Conservation (phyloP, 2,329 filamentous ascomycete species). For the Pyrenophora tritici-repentis region DNA sequence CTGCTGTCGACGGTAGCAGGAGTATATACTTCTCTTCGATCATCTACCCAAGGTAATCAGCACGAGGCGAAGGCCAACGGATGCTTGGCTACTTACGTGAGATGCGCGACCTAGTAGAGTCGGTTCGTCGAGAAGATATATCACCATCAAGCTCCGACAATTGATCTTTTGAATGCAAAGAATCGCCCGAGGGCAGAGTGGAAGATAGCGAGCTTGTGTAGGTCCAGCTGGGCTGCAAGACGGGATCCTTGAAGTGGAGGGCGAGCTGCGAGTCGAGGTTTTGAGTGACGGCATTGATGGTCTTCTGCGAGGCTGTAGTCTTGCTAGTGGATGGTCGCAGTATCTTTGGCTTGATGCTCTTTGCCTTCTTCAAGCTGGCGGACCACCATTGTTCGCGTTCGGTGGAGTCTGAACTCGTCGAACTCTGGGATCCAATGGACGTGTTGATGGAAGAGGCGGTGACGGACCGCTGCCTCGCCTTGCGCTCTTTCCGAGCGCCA, state of each 20-base stretch:
- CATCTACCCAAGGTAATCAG: conserved; percentile 24
- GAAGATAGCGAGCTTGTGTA: conserved; percentile 37
- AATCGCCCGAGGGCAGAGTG: conserved; percentile 40
- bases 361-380: conserved; percentile 42
- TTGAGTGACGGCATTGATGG: conserved; percentile 1
- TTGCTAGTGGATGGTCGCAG: conserved; percentile 27
- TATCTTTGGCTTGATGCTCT: conserved; percentile 28
- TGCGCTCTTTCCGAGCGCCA: conserved; percentile 45
- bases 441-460: conserved; percentile 35
- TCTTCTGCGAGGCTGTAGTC: conserved; percentile 20
- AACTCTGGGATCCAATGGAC: conserved; percentile 31
- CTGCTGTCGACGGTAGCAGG: conserved; percentile 25
- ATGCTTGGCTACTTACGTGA: conserved; percentile 29
- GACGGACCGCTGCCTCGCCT: conserved; percentile 32
- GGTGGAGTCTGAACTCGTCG: conserved; percentile 30
- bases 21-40: conserved; percentile 30
- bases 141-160: conserved; percentile 41
- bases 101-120: conserved; percentile 34
- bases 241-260: conserved; percentile 30
- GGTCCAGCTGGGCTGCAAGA: conserved; percentile 38
- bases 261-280: conserved; percentile 13
- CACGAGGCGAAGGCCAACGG: background rate
- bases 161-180: conserved; percentile 32
- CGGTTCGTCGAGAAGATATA: conserved; percentile 35
- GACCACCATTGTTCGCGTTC: conserved; percentile 43